phyloP scores from a whole-genome alignment of 2,329 filamentous ascomycete genomes.

The Pestalotiopsis sp. region DNA sequence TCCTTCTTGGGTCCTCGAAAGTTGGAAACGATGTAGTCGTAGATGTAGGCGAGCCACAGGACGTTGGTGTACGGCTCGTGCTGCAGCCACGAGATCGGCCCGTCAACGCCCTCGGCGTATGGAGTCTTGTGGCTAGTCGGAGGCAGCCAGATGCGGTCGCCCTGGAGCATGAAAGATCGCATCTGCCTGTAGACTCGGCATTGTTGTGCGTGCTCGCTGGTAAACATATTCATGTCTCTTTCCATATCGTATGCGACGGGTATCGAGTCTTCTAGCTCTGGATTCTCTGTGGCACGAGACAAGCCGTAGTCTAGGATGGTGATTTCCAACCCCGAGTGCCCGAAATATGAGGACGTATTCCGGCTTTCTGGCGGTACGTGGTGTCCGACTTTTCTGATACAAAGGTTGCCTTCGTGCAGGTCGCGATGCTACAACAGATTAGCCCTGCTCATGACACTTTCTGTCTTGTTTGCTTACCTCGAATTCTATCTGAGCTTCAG shows the following conservation, averaged over 20 bases:
- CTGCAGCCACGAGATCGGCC: slow-evolving; percentile 55
- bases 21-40: slow-evolving; percentile 51
- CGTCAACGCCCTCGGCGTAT: slow-evolving; percentile 48
- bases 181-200: slow-evolving; percentile 65
- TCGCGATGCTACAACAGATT: slow-evolving; percentile 57
- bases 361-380: slow-evolving; percentile 33
- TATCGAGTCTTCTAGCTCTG: slow-evolving; percentile 30
- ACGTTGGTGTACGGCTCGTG: slow-evolving; percentile 66
- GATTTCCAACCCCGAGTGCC: slow-evolving; percentile 63
- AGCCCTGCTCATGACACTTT: not conserved
- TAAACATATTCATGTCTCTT: slow-evolving; percentile 61
- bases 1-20: slow-evolving; percentile 51
- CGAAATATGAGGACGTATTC: slow-evolving; percentile 45
- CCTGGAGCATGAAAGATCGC: slow-evolving; percentile 58
- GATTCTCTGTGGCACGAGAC: slow-evolving; percentile 55
- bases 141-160: slow-evolving; percentile 52
- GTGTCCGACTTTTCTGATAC: slow-evolving; percentile 49
- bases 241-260: slow-evolving; percentile 62
- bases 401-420: slow-evolving; percentile 67
- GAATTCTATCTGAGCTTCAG: slow-evolving; percentile 60
- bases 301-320: slow-evolving; percentile 69
- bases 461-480: slow-evolving; percentile 46
- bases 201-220: slow-evolving; percentile 61
- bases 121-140: slow-evolving; percentile 48
- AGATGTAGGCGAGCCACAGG: slow-evolving; percentile 66